A percentile compares a stretch with the other conserved stretches of the same genome.
Evolutionary conservation across 495 filamentous ascomycete species (phyloP).

Genomic region (Daldinia grandis): DNA sequence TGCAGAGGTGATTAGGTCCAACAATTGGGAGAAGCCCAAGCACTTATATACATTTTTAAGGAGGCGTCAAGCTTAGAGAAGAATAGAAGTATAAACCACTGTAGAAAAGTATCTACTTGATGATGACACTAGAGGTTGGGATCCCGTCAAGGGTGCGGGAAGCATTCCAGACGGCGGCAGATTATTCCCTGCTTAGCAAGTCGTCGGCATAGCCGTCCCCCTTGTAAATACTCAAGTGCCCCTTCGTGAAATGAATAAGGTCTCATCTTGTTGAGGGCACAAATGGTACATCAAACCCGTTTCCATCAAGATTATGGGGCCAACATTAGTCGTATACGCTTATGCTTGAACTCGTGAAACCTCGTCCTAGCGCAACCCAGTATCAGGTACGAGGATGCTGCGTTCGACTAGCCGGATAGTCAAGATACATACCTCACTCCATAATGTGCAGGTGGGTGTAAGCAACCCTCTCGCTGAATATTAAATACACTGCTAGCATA

Average conservation of each 20-base stretch:
- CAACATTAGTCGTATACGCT: conserved; percentile 17
- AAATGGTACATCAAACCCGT: conserved; percentile 12
- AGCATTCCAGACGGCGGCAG: conserved; percentile 33
- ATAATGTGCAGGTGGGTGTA: not conserved
- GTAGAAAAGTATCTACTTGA: not conserved
- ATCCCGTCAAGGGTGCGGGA: conserved; percentile 3
- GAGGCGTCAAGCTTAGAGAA: not conserved
- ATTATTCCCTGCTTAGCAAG: not conserved
- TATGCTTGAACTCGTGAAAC: not conserved
- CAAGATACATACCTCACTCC: not conserved
- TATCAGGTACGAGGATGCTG: conserved; percentile 13
- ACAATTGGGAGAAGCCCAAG: not conserved
- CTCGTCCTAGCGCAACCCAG: not conserved
- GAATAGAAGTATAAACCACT: conserved; percentile 8
- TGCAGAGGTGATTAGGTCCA: not conserved
- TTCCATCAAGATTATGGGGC: not conserved
- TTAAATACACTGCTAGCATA: not conserved
- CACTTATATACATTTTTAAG: conserved; percentile 24
- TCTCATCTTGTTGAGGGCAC: not conserved
- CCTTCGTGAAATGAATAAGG: not conserved
- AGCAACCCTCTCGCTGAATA: not conserved
- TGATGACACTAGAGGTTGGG: not conserved
- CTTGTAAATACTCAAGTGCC: not conserved
- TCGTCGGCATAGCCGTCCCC: not conserved
- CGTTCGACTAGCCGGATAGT: not conserved